phyloP scores from a whole-genome alignment of 2,329 filamentous ascomycete species.

The Claviceps citrina region DNA sequence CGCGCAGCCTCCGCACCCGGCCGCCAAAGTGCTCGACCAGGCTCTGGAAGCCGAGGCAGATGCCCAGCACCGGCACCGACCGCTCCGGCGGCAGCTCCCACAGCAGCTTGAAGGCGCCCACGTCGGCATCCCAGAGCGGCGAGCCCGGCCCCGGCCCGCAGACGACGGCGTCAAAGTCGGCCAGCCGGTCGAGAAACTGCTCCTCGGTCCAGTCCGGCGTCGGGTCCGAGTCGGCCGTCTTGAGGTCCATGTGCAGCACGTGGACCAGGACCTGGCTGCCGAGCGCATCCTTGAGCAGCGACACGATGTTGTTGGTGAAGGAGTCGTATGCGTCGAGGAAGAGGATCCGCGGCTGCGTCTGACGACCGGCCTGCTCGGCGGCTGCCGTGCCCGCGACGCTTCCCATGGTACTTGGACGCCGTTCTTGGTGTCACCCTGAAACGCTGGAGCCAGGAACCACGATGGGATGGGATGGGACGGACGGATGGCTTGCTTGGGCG shows the following conservation, averaged over 20 bases:
- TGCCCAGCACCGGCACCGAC: conserved; percentile 64
- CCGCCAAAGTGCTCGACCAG: conserved; percentile 55
- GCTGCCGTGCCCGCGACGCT: too few species aligned
- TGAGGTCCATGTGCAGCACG: conserved; percentile 22
- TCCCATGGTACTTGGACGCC: too few species aligned
- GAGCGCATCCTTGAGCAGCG: conserved; percentile 57
- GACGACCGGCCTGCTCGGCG: too few species aligned
- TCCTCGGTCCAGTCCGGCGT: conserved; percentile 30
- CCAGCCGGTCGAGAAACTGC: conserved; percentile 23
- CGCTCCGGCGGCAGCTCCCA: conserved; percentile 50
- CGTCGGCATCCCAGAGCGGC: conserved; percentile 54
- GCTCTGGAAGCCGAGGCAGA: conserved; percentile 82
- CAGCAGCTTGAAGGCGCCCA: conserved; percentile 65
- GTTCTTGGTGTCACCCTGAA: too few species aligned
- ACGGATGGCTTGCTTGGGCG: too few species aligned
- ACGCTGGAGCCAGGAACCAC: too few species aligned
- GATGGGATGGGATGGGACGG: too few species aligned
- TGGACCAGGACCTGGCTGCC: conserved; percentile 46
- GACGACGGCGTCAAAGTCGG: conserved; percentile 66
- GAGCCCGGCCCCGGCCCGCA: conserved; percentile 83
- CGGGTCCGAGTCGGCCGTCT: conserved; percentile 51
- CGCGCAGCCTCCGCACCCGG: conserved; percentile 46
- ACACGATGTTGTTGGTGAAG: conserved; percentile 88
- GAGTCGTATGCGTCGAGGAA: conserved; percentile 96
- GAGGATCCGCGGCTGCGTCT: conserved; percentile 48